Conservation (phyloP, 1,284 basidiomycete genomes). For the Boletellus sp. region DNA sequence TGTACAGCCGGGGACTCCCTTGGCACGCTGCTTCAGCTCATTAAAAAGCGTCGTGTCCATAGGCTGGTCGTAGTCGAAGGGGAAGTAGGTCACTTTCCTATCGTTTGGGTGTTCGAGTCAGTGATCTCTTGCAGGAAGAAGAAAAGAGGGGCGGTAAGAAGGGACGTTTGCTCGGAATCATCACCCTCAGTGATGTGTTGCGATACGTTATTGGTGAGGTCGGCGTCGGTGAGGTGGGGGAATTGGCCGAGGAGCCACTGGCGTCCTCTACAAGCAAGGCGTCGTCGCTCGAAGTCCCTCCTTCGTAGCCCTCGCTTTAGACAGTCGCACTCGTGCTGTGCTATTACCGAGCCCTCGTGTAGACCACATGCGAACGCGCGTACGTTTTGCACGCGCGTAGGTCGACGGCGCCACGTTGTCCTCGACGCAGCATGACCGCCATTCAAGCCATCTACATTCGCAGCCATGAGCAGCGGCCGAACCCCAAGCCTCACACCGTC, state of each 20-base stretch:
- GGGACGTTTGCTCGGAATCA: conserved; percentile 83
- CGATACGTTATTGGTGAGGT: conserved; percentile 78
- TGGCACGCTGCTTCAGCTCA: conserved; percentile 88
- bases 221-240: conserved; percentile 44
- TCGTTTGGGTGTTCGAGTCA: neutral
- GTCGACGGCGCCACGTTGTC: conserved; percentile 6
- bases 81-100: conserved; percentile 48
- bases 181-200: conserved; percentile 89
- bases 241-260: conserved; percentile 21
- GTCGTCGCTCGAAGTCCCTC: conserved; percentile 13
- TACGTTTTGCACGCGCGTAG: neutral
- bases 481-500: conserved; percentile 73
- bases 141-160: conserved; percentile 74
- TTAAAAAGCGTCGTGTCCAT: conserved; percentile 92
- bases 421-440: conserved; percentile 49
- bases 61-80: conserved; percentile 90
- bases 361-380: conserved; percentile 15
- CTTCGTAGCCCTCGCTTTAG: conserved; percentile 6
- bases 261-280: conserved; percentile 18
- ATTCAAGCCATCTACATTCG: conserved; percentile 73
- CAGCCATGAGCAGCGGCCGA: conserved; percentile 60
- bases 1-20: conserved; percentile 93
- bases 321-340: neutral
- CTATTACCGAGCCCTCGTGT: conserved; percentile 11
- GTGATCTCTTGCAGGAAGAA: conserved; percentile 54